A percentile compares a stretch with the other conserved stretches of the same genome.
These are phyloP conservation scores for Lentinula boryana DNA, from an alignment of 768 basidiomycete genomes.

Conservation along the genomic window DNA sequence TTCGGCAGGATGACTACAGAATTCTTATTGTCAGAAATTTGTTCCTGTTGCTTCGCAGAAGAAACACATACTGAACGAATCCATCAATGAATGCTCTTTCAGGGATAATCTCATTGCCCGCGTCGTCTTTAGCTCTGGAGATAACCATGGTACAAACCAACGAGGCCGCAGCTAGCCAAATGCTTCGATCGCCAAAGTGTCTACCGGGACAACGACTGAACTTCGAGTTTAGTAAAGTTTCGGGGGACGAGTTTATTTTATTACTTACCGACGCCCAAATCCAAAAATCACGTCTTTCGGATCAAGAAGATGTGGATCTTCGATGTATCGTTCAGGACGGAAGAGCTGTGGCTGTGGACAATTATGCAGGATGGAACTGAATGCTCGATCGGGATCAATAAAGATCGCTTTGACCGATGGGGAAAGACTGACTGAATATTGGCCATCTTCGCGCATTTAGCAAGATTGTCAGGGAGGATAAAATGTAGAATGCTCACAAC, in stretches of 20 bases:
- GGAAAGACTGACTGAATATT: conserved; percentile 8
- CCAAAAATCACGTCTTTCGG: conserved; percentile 48
- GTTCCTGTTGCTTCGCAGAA: not conserved
- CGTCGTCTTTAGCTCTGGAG: conserved; percentile 29
- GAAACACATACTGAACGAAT: conserved; percentile 38
- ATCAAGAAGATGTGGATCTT: conserved; percentile 31
- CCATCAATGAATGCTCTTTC: conserved; percentile 31
- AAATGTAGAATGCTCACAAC: conserved; percentile 11
- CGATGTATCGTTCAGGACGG: conserved; percentile 43
- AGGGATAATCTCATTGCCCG: conserved; percentile 35
- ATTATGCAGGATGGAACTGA: conserved; percentile 35
- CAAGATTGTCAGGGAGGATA: conserved; percentile 12
- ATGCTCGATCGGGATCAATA: not conserved
- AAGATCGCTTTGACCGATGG: not conserved
- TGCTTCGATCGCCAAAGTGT: conserved; percentile 41
- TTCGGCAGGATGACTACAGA: conserved; percentile 42
- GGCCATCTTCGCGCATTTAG: conserved; percentile 18
- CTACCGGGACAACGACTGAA: conserved; percentile 50
- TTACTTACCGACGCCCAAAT: conserved; percentile 46
- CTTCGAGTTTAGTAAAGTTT: not conserved
- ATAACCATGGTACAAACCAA: conserved; percentile 43
- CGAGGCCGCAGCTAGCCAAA: conserved; percentile 40
- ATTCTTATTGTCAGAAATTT: not conserved
- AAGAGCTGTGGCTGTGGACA: conserved; percentile 42
- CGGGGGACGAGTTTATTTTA: not conserved